Evolutionary conservation across 2,329 filamentous ascomycete genomes (phyloP).

Genomic region (Fusarium setosum): DNA sequence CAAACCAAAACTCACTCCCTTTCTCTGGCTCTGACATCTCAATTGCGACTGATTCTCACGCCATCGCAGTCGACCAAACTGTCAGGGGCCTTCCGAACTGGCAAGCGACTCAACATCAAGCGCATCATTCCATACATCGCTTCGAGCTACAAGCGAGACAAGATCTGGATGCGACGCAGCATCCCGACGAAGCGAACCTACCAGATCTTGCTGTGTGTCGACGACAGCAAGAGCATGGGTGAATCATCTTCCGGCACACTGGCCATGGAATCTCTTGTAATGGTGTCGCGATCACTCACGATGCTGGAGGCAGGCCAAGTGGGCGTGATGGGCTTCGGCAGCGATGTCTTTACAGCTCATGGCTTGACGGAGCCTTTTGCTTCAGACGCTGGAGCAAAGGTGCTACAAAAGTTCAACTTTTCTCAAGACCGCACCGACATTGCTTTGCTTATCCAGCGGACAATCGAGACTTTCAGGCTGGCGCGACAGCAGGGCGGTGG

Average conservation of each 20-base stretch:
- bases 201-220: slow-evolving; percentile 96
- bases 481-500: slow-evolving; percentile 72
- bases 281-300: slow-evolving; percentile 86
- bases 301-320: slow-evolving; percentile 97
- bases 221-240: slow-evolving; percentile 95
- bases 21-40: slow-evolving; percentile 90
- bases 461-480: slow-evolving; percentile 83
- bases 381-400: slow-evolving; percentile 79
- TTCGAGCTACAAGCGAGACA: slow-evolving; percentile 97
- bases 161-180: slow-evolving; percentile 98
- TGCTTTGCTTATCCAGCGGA: slow-evolving; percentile 78
- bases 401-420: slow-evolving; percentile 88
- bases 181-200: slow-evolving; percentile 94
- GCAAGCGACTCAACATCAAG: slow-evolving; percentile 98
- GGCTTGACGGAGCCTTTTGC: slow-evolving; percentile 86
- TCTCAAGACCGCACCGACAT: slow-evolving; percentile 89
- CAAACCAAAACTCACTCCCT: slow-evolving; percentile 87
- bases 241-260: slow-evolving; percentile 80
- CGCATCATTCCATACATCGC: slow-evolving; percentile 99
- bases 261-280: slow-evolving; percentile 92
- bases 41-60: slow-evolving; percentile 93
- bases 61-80: slow-evolving; percentile 97
- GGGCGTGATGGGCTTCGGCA: slow-evolving; percentile 90
- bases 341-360: slow-evolving; percentile 85
- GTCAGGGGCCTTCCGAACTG: slow-evolving; percentile 94